A percentile compares a stretch with the other conserved stretches of the same genome.
These are phyloP conservation scores for Leptographium wingfieldii DNA, from an alignment of 2,329 filamentous ascomycete species.

Conservation along the genomic window DNA sequence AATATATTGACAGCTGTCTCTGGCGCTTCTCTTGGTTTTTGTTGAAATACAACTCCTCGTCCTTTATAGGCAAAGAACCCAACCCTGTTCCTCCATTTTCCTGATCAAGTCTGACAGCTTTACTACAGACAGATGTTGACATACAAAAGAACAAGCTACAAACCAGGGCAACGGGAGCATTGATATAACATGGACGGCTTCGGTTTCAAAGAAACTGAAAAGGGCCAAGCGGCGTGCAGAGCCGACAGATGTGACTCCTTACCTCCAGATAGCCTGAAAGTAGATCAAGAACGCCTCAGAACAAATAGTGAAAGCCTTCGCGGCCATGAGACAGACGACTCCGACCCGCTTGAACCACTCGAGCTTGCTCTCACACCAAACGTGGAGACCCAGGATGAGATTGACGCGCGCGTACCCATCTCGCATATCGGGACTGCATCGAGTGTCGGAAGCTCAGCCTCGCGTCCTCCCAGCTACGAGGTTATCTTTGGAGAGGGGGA, in stretches of 20 bases:
- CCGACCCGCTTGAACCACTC: conserved; percentile 12
- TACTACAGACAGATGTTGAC: not conserved
- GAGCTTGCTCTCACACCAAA: conserved; percentile 12
- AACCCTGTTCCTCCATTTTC: not conserved
- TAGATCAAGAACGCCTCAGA: not conserved
- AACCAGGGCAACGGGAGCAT: not conserved
- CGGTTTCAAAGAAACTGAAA: not conserved
- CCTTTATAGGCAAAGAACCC: not conserved
- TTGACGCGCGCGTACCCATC: conserved; percentile 23
- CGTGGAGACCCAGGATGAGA: conserved; percentile 9
- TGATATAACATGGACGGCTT: not conserved
- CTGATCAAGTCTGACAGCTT: not conserved
- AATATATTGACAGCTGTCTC: too few relatives aligned
- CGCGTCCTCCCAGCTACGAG: conserved; percentile 46
- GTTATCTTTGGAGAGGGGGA: conserved; percentile 53
- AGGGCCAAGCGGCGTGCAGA: not conserved
- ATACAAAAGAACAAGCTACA: not conserved
- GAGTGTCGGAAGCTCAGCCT: conserved; percentile 25
- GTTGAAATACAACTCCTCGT: not conserved
- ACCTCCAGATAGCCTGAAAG: not conserved
- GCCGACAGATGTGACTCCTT: not conserved
- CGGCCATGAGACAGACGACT: conserved; percentile 8
- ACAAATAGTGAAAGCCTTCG: not conserved
- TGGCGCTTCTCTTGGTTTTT: not conserved
- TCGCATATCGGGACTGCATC: conserved; percentile 25